Evolutionary conservation across 2,329 filamentous ascomycete genomes (phyloP).

Genomic region (Aspergillus niger): DNA sequence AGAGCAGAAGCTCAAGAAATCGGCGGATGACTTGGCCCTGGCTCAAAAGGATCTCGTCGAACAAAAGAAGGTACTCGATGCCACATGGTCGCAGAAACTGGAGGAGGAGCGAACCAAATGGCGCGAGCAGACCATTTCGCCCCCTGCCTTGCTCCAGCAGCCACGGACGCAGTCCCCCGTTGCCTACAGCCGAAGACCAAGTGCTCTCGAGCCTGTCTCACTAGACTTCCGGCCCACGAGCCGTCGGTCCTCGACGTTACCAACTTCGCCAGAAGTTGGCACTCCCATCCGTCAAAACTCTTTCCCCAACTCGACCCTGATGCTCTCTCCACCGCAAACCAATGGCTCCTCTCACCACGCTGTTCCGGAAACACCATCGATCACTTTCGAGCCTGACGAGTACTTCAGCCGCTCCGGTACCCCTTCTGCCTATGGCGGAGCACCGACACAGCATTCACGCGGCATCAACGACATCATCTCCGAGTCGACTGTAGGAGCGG

Average conservation of each 20-base stretch:
- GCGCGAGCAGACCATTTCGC: conserved; percentile 49
- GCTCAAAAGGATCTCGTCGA: conserved; percentile 58
- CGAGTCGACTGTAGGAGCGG: conserved; percentile 84
- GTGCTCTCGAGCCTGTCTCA: conserved; percentile 42
- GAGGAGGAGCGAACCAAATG: conserved; percentile 67
- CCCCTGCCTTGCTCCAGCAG: conserved; percentile 40
- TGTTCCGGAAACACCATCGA: conserved; percentile 36
- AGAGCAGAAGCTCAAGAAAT: conserved; percentile 43
- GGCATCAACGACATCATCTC: conserved; percentile 83
- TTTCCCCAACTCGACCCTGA: conserved; percentile 33
- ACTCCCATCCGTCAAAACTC: conserved; percentile 53
- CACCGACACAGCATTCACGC: conserved; percentile 47
- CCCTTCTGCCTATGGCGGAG: conserved; percentile 42
- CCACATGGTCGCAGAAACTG: conserved; percentile 58
- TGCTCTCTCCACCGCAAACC: conserved; percentile 33
- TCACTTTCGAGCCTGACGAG: conserved; percentile 53
- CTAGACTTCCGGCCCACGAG: conserved; percentile 42
- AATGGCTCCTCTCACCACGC: conserved; percentile 23
- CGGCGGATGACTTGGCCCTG: conserved; percentile 66
- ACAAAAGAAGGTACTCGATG: conserved; percentile 61
- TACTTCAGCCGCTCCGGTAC: conserved; percentile 41
- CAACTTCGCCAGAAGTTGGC: conserved; percentile 39
- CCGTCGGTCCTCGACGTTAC: conserved; percentile 44
- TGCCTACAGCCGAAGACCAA: conserved; percentile 43
- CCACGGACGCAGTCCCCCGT: conserved; percentile 45